Base-by-base conservation (phyloP, 441 rosid species). In the Populus hybrid region DNA sequence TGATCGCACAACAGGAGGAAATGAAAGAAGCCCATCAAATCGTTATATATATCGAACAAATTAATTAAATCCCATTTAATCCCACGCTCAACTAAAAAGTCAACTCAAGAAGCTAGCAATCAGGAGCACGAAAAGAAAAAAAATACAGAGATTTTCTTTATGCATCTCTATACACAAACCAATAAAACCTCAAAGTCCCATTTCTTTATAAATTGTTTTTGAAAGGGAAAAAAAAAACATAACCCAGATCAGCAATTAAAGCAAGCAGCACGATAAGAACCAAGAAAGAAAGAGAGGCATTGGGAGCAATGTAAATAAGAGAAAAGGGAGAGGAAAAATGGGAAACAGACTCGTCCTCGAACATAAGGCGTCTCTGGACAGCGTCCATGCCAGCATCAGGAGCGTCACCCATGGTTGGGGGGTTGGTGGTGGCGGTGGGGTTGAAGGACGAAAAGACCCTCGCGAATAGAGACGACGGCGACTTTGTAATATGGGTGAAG, bases 321-420 rank as follows among this genome's bases (percentile, higher is more conserved):
- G 34, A 64, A 69, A 21, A 28, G 18, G 23, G 18, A 10, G 1
- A 40, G 74, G 81, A 34, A 28, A 69, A 11, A 32, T 3, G 32
- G 46, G 59, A 65, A 36, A 86, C 92, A 79, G 80, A 95, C 99
- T 95, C 97, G 85, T 95, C 99, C 28, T 92, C 99, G 67, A 95
- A 91, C 99, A 95, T 93, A 87, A 95, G 99, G 83, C 99, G 97
- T 30, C 97, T 83, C 89, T 95, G 98, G 80, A 95, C 98, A 70
- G 98, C 97, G 83, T 95, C 99, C 98, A 95, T 95, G 84, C 90
- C 92, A n/a, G 91, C 86, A 65, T 89, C 95, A 28, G 86, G 77
- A 68, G 82, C 57, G 75, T 88, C 93, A 6, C 74, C 86, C 95
- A 91, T 88, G 89, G 82, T 38, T 79, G 84, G 38, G 67, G 68